Evolutionary conservation across 2,329 filamentous ascomycete species (phyloP).

Genomic region (Mollisia scopiformis): DNA sequence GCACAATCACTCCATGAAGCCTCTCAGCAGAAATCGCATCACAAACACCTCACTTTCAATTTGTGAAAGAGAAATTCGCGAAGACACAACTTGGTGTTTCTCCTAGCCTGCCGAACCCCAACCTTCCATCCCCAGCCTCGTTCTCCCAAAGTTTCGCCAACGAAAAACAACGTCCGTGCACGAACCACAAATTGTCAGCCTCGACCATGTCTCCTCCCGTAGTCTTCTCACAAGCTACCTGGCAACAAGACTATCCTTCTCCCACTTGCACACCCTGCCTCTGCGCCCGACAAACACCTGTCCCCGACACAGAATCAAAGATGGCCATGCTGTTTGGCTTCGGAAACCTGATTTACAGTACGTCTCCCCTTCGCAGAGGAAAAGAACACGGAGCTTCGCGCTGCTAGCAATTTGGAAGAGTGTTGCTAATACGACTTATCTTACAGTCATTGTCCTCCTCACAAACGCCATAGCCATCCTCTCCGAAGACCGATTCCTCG

Average conservation of each 20-base stretch:
- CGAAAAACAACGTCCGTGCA: not conserved
- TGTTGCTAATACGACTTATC: not conserved
- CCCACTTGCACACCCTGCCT: too few relatives aligned
- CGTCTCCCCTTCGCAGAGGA: constrained; percentile 10
- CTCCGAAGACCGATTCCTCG: constrained; percentile 92
- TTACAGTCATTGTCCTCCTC: constrained; percentile 77
- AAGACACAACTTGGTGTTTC: too few relatives aligned
- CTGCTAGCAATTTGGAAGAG: too few relatives aligned
- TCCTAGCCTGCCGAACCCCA: too few relatives aligned
- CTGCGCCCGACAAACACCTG: not conserved
- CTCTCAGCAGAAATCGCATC: not conserved
- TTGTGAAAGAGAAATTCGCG: too few relatives aligned
- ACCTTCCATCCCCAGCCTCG: not conserved
- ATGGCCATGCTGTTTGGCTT: constrained; percentile 76
- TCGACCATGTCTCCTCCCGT: not conserved
- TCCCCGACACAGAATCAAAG: constrained; percentile 33
- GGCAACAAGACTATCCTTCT: not conserved
- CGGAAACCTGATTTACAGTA: constrained; percentile 75
- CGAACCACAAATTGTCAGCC: not conserved
- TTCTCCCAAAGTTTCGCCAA: not conserved
- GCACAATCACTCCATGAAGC: not conserved
- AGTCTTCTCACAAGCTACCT: not conserved
- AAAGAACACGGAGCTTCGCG: not conserved
- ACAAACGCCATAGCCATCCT: constrained; percentile 93
- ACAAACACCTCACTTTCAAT: too few relatives aligned